Evolutionary conservation across 306 rosid genomes (phyloP), one percentile per base, ranked within the genome.

Genomic region (Dalbergia cultrata): DNA sequence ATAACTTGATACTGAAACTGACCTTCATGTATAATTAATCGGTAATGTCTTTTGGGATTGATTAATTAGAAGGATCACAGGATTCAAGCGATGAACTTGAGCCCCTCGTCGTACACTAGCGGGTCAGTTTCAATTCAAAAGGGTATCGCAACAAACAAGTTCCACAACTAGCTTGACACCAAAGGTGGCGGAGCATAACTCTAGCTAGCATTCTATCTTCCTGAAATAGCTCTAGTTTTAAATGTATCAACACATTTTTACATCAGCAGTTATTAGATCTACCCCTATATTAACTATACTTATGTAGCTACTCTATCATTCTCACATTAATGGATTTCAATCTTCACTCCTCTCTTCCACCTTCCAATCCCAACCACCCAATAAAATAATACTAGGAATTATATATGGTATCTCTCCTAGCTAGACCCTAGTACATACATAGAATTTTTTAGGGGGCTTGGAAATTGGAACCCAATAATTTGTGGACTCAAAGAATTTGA

Each of bases 151-250:
- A 33, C 58, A 60, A 77, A 47, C 14, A 49, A 66, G 43, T 43
- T 81, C 66, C 78, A 77, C 6, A 81, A 68, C 18, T 72, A 74
- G 49, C 62, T 73, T 44, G 62, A 74, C 83, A 82, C 33, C 72
- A 68, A 82, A 78, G 68, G 68, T 78, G 77, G 80, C 33, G 70
- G 50, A 65, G 14, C 17, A 35, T 8, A 76, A 35, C 22, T 47
- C 14, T 16, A 53, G 13, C 14, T 16, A 53, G 13, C 56, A 50
- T 70, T 63, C 31, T 0, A 52, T 75, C 7, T 53, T 9, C 78
- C 57, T 53, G 37, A 70, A 61, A 79, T 79, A 68, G 70, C 56
- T 72, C 5, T 47, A 4, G 58, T 35, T 35, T 67, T n/a, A 12
- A 67, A 47, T 76, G 61, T 69, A 12, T 47, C 53, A 18, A 73